Percentiles rank a stretch among this genome's conserved stretches.
phyloP scores from a whole-genome alignment of 768 basidiomycete species.

The Imleria badia region DNA sequence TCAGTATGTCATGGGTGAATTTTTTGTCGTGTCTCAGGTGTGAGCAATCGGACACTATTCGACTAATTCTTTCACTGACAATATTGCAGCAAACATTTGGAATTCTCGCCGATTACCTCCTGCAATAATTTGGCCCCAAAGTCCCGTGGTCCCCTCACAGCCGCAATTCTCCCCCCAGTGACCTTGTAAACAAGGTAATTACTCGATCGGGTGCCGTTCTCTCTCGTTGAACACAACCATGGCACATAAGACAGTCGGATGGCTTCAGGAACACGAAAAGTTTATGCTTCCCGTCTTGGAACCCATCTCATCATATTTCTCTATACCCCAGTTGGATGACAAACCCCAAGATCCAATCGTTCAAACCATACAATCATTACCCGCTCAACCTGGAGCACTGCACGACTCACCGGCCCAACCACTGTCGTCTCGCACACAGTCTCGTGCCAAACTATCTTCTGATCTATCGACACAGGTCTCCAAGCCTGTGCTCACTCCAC shows the following conservation, averaged over 20 bases:
- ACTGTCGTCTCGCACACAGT: not conserved
- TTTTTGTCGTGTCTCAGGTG: too few relatives aligned
- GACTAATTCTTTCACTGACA: too few relatives aligned
- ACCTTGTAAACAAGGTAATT: too few relatives aligned
- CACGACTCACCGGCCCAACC: not conserved
- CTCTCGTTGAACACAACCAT: not conserved
- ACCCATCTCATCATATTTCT: constrained; percentile 49
- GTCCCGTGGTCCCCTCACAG: too few relatives aligned
- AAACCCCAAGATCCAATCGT: constrained; percentile 80
- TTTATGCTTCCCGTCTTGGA: constrained; percentile 33
- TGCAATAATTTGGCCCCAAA: too few relatives aligned
- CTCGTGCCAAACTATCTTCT: not conserved
- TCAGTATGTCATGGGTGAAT: too few relatives aligned
- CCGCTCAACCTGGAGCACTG: not conserved
- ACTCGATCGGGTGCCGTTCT: too few relatives aligned
- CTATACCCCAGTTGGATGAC: constrained; percentile 63
- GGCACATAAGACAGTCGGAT: constrained; percentile 4
- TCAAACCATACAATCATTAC: constrained; percentile 44
- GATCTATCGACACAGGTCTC: not conserved
- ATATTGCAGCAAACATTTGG: too few relatives aligned
- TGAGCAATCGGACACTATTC: too few relatives aligned
- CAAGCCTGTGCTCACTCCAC: not conserved
- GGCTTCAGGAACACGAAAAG: constrained; percentile 18
- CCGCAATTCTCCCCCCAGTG: too few relatives aligned
- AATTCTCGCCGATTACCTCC: too few relatives aligned